Percentiles rank a stretch among this genome's conserved stretches.
Evolutionary conservation across 768 basidiomycete genomes (phyloP).

Genomic region (Scleroderma bovista): DNA sequence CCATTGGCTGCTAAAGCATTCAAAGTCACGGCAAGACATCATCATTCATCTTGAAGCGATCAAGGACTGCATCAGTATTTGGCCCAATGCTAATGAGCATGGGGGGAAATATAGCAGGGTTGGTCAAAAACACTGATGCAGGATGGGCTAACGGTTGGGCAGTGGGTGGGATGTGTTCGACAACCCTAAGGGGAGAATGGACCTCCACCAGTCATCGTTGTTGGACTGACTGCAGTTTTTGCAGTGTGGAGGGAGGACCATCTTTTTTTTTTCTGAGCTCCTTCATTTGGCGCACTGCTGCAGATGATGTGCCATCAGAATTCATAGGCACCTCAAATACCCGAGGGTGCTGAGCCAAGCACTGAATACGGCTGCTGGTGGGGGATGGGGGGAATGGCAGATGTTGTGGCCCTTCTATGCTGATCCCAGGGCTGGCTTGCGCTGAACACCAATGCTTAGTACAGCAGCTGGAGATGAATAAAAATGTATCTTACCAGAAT

Average conservation of each 20-base stretch:
- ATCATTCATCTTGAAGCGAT: slow-evolving; percentile 1
- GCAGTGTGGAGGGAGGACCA: too few relatives aligned
- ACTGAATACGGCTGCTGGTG: neutral
- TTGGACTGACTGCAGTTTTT: too few relatives aligned
- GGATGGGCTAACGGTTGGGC: too few relatives aligned
- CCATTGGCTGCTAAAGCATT: slow-evolving; percentile 3
- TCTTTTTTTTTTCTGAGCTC: too few relatives aligned
- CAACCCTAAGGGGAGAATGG: too few relatives aligned
- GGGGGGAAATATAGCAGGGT: too few relatives aligned
- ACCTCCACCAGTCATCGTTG: too few relatives aligned
- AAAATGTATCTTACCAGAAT: neutral
- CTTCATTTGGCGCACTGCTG: too few relatives aligned
- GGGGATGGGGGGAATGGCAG: neutral
- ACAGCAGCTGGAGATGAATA: neutral
- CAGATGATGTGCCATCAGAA: neutral
- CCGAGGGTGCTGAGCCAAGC: neutral
- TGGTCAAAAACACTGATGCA: too few relatives aligned
- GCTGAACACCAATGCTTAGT: neutral
- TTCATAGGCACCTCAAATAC: neutral
- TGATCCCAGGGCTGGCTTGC: neutral
- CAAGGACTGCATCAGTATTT: slow-evolving; percentile 1
- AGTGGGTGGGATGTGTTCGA: too few relatives aligned
- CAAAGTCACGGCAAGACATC: neutral
- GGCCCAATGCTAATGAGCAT: slow-evolving; percentile 8
- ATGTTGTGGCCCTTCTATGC: neutral